These are phyloP conservation scores for Zasmidium angulare DNA, from an alignment of 2,329 filamentous ascomycete species.

Conservation along the genomic window DNA sequence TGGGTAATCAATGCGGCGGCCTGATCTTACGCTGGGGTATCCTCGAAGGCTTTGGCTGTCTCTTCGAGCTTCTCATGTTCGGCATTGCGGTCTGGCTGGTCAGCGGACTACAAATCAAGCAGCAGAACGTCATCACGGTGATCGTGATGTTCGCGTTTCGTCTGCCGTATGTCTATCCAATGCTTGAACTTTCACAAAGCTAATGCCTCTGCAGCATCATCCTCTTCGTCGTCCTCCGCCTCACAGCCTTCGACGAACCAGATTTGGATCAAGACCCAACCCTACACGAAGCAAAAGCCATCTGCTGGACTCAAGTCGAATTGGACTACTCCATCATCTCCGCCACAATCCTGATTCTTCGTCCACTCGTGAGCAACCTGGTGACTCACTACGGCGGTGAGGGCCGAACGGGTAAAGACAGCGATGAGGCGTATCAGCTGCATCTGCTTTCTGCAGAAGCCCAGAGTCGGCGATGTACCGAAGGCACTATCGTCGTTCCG, in stretches of 20 bases:
- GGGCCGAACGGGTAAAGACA: background rate
- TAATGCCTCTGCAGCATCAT: conserved; percentile 4
- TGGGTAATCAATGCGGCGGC: conserved; percentile 1
- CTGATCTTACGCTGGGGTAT: conserved; percentile 6
- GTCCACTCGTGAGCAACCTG: conserved; percentile 16
- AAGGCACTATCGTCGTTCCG: background rate
- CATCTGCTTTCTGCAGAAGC: background rate
- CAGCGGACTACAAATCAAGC: conserved; percentile 7
- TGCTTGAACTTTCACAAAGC: background rate
- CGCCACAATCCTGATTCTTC: conserved; percentile 19
- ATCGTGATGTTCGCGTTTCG: conserved; percentile 16
- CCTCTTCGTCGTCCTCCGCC: conserved; percentile 14
- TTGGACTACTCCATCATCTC: conserved; percentile 21
- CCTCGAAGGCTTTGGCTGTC: background rate
- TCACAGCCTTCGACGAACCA: conserved; percentile 10
- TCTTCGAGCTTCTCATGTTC: conserved; percentile 12
- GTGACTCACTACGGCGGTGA: conserved; percentile 17
- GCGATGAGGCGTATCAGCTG: background rate
- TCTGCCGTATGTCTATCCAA: background rate
- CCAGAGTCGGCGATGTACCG: background rate
- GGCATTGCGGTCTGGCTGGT: conserved; percentile 12
- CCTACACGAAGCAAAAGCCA: conserved; percentile 13
- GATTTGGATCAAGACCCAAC: conserved; percentile 9
- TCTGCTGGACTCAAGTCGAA: conserved; percentile 19
- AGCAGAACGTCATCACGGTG: conserved; percentile 1